phyloP scores from a whole-genome alignment of 495 filamentous ascomycete genomes.

The Aspergillus sclerotioniger region DNA sequence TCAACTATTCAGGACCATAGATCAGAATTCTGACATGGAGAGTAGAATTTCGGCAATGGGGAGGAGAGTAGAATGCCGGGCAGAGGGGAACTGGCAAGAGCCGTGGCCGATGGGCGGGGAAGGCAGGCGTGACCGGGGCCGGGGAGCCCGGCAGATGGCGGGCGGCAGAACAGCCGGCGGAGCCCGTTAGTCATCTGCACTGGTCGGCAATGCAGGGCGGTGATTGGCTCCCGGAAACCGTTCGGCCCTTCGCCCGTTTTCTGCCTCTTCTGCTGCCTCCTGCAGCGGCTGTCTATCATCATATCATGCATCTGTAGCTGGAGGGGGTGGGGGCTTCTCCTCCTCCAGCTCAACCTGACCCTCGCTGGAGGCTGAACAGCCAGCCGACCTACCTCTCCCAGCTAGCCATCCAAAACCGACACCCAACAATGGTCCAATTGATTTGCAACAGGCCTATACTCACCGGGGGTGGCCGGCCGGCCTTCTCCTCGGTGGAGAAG shows the following conservation, averaged over 20 bases:
- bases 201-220: neutral
- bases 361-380: neutral
- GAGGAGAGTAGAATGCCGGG: neutral
- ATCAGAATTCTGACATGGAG: neutral
- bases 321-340: neutral
- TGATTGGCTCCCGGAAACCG: neutral
- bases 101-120: neutral
- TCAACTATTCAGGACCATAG: neutral
- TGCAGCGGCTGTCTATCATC: neutral
- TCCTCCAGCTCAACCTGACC: neutral
- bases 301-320: neutral
- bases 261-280: too few species aligned
- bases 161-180: neutral
- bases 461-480: neutral
- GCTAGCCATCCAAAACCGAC: neutral
- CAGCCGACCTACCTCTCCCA: neutral
- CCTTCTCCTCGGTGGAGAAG: neutral
- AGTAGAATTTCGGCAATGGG: neutral
- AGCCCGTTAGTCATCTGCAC: neutral
- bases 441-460: neutral
- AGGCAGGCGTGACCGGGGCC: neutral
- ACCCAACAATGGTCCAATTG: neutral
- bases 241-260: too few species aligned
- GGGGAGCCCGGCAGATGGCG: neutral
- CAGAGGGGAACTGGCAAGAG: neutral